Evolutionary conservation across 805 yeast genomes (phyloP).

Genomic region (Sugiyamaella americana): DNA sequence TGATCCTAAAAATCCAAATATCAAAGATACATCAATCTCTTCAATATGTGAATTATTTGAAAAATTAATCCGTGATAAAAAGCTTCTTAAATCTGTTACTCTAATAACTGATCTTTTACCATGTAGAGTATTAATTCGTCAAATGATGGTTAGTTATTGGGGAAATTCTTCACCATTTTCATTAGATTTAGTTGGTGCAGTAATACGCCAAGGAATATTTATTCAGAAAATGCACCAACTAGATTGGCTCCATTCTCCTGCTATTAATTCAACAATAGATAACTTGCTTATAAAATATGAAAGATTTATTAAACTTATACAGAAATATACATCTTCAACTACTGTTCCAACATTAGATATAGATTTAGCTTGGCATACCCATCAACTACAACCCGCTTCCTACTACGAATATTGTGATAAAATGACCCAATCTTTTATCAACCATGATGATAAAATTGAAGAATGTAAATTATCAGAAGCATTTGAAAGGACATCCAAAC

Average conservation of each 20-base stretch:
- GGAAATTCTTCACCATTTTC: constrained; percentile 15
- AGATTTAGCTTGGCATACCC: constrained; percentile 23
- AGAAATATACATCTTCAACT: constrained; percentile 2
- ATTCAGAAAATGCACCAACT: constrained; percentile 18
- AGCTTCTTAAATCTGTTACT: background rate
- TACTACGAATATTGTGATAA: constrained; percentile 6
- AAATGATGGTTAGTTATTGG: constrained; percentile 15
- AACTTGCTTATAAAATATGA: constrained; percentile 10
- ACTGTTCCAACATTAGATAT: constrained; percentile 20
- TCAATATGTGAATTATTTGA: background rate
- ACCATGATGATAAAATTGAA: constrained; percentile 17
- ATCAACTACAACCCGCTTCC: constrained; percentile 16
- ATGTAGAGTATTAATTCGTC: constrained; percentile 4
- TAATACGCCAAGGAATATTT: constrained; percentile 18
- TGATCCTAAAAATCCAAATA: no score
- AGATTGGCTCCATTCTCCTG: constrained; percentile 20
- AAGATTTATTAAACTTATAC: constrained; percentile 11
- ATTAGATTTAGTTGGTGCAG: constrained; percentile 17
- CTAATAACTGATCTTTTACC: no score
- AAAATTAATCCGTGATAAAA: background rate
- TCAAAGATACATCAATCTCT: no score
- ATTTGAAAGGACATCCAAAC: constrained; percentile 9
- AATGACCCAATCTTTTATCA: constrained; percentile 2
- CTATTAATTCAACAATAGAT: constrained; percentile 9
- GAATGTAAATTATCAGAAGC: constrained; percentile 6